phyloP scores from a whole-genome alignment of 306 rosid species.

The Benincasa hispida region DNA sequence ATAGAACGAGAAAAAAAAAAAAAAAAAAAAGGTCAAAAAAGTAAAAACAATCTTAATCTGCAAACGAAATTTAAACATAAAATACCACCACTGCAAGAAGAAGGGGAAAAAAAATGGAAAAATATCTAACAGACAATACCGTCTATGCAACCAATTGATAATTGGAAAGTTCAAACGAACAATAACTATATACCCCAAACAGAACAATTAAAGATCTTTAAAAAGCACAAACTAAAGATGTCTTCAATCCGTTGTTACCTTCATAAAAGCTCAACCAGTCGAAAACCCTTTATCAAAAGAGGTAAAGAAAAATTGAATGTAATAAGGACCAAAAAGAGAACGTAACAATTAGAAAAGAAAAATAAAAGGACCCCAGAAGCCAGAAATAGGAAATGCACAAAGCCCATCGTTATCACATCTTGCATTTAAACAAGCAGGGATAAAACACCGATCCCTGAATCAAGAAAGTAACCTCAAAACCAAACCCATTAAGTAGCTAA shows the following conservation, averaged over 20 bases:
- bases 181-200: not conserved
- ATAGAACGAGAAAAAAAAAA: not conserved
- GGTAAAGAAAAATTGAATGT: not conserved
- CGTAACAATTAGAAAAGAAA: not conserved
- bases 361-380: not conserved
- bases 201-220: not conserved
- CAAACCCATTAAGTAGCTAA: not conserved
- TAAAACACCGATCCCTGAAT: conserved; percentile 1
- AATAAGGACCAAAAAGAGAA: not conserved
- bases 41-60: not conserved
- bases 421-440: not conserved
- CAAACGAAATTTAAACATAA: not conserved
- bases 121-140: not conserved
- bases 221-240: not conserved
- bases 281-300: not conserved
- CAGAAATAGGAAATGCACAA: not conserved
- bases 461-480: not conserved
- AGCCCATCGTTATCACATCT: not conserved
- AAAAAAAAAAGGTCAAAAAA: not conserved
- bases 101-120: not conserved
- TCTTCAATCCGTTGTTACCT: not conserved
- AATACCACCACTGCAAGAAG: not conserved
- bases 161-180: not conserved
- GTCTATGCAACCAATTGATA: not conserved
- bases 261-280: not conserved